phyloP scores from a whole-genome alignment of 2,329 filamentous ascomycete species.

The Proliferodiscus dingleyae region DNA sequence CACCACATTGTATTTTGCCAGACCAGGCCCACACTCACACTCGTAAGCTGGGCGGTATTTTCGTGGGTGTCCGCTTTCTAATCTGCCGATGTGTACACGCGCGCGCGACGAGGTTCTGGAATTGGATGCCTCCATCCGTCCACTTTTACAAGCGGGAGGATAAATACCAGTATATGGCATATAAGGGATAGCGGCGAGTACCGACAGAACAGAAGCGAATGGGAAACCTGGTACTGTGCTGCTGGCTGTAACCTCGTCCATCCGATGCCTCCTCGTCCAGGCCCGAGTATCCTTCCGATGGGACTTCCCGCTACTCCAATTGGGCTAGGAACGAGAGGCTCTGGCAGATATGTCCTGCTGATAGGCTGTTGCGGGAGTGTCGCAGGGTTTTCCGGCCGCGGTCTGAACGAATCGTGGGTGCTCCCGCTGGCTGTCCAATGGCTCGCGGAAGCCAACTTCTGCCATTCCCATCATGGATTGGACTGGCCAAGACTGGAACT shows the following conservation, averaged over 20 bases:
- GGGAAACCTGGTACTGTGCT: background rate
- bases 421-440: too few species aligned
- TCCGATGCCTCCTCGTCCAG: background rate
- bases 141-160: too few species aligned
- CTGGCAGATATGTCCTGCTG: background rate
- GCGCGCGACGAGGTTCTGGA: background rate
- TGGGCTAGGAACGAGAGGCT: background rate
- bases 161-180: background rate
- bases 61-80: background rate
- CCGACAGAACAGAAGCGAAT: background rate
- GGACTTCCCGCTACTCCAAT: background rate
- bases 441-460: too few species aligned
- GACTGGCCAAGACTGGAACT: background rate
- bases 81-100: background rate
- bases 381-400: background rate
- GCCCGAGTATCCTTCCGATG: too few species aligned
- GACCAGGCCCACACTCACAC: background rate
- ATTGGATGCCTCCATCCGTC: too few species aligned
- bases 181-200: background rate
- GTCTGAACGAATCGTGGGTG: background rate
- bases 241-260: background rate
- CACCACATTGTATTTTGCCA: background rate
- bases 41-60: background rate
- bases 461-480: too few species aligned
- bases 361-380: background rate